Evolutionary conservation across 495 filamentous ascomycete species (phyloP), one percentile per base, ranked within the genome.

Genomic region (Podospora appendiculata): DNA sequence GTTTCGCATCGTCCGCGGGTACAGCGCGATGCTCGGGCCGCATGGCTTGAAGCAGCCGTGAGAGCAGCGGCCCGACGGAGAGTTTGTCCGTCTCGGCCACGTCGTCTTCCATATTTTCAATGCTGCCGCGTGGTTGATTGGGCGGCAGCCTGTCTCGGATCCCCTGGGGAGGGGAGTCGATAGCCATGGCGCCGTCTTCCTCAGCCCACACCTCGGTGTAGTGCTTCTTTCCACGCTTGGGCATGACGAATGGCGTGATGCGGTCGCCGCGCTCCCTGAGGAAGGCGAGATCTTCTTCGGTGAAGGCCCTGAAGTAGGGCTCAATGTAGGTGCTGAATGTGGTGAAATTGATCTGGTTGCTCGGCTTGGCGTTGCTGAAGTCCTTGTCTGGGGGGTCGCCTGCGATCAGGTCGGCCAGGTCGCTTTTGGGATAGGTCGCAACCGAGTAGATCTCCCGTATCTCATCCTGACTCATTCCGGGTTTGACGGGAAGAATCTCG

Each of bases 211-310:
- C 72, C 52, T 96, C 90, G 10, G 78, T 83, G 69, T 97, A 97
- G 62, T 85, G 83, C 55, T 82, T 83, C 68, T 88, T 86, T 36
- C 90, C 93, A 8, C 91, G 84, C 47, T 83, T 82, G 1, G 91
- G 92, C 70, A 92, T 91, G 38, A 93, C 71, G 57, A 95, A 96
- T 2, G 90, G 87, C 11, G 76, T 83, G 8, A 79, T 64, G 17
- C 94, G 84, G 67, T 99, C 90, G 45, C 90, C 90, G 50, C 88
- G 79, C 67, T 99, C 93, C 57, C 88, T 83, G 19, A 99, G 69
- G 66, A 95, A 99, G 1, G 89, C 90, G 41, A 95, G 82, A 65
- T 99, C 93, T 63, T 99, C 94, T 63, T 99, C 94, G 12, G 82
- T 89, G 56, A 95, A 85, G 0, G 86, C 83, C 3, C 94, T 87